Evolutionary conservation across 164 flowering plant species (phyloP), one percentile per base, ranked within the genome.

Genomic region (Dillenia suffruticosa): DNA sequence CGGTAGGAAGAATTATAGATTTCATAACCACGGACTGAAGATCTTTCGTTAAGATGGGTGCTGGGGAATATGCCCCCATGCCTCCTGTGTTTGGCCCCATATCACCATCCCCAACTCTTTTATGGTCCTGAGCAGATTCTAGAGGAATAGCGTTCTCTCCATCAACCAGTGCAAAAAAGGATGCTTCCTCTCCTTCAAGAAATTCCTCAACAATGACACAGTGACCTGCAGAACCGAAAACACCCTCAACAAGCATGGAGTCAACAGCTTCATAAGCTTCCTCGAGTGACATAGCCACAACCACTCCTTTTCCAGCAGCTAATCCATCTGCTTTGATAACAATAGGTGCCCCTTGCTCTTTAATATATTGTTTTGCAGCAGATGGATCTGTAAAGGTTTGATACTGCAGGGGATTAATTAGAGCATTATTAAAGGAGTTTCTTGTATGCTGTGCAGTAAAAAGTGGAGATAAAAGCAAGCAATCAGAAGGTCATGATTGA

Each of bases 51-150:
- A 94, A 65, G 45, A 94, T 63, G 1, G 97, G 98, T 48, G 98
- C 98, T 0, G 98, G 98, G 54, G 97, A 94, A 63, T 90, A 94
- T 17, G 98, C 97, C 17, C 98, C 98, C 97, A 94, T 94, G 24
- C 97, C 98, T 46, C 98, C 98, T 12, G 98, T 94, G 63, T 91
- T 94, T 5, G 98, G 97, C 12, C 98, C 98, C 1, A 86, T 89
- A 69, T 94, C 98, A 59, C 97, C 95, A 82, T 94, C 97, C 44
- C 98, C 97, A 51, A 94, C 97, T 54, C 93, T 81, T 76, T 94
- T 94, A 68, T 94, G 95, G 70, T 94, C 98, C 68, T 94, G 98
- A 55, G 96, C 98, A 67, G 98, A 94, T 74, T 94, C 97, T 24
- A 90, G 75, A 57, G 98, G 90, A 53, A 94, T 62, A 9, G 97